Evolutionary conservation across 805 yeast species (phyloP), one percentile per base, ranked within the genome.

Genomic region (Metschnikowia matae): DNA sequence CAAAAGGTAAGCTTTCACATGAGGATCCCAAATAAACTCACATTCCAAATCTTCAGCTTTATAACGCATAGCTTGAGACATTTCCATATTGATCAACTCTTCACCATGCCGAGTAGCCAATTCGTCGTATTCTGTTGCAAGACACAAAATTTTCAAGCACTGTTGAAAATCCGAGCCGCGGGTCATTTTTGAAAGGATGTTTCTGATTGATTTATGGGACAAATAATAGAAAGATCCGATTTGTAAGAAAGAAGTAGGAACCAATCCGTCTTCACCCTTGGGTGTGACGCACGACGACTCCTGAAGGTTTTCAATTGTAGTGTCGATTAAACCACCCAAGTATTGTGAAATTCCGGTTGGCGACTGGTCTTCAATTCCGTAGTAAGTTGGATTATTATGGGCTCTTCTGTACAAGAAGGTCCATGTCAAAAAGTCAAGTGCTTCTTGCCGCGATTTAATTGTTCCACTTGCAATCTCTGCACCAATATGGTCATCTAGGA

Each of bases 91-190:
- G 50, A 89, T 68, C 48, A 92, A 72, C 59, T 89, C 96, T 68
- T 90, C 97, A 23, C 96, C 96, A 64, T 91, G 97, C 54, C 97
- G 77, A 1, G 94, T 88, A 1, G 97, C 92, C 20, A 91, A 71
- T 59, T 89, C 96, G 63, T 89, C 89, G 61, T 87, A 90, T 65
- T 90, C 97, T 0, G 82, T 70, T 0, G 92, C 87, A 52, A 79
- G 78, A 45, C 85, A 80, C 53, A 74, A 65, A 64, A 82, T 69
- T 52, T 72, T 69, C 68, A 94, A 63, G 73, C 91, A 79, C 47
- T 82, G 80, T 63, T 90, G 69, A 59, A 86, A 82, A 3, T 77
- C 34, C 8, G 55, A 52, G n/a, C 44, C 47, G 1, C 42, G 18
- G 10, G 45, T 48, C 35, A 54, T 39, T 4, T 48, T 49, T 11